Evolutionary conservation across 192 early-diverging fungal species (phyloP).

Genomic region (Coemansia brasiliensis): DNA sequence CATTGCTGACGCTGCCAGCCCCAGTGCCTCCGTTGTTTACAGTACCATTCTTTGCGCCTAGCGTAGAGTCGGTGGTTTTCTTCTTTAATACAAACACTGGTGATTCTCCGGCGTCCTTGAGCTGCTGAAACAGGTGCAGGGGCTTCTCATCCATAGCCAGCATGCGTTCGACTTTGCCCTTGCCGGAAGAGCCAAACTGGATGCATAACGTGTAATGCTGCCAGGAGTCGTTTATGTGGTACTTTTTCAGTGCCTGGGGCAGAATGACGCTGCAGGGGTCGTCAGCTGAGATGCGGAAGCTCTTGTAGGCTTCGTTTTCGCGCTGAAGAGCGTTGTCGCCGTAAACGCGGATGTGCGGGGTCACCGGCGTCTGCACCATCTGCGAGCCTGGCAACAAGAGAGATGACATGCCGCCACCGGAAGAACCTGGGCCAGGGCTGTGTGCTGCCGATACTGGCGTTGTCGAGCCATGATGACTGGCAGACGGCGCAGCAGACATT

Average conservation of each 20-base stretch:
- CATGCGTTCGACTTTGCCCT: constrained; percentile 62
- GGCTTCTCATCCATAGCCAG: constrained; percentile 81
- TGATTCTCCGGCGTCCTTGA: constrained; percentile 67
- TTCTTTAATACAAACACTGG: constrained; percentile 77
- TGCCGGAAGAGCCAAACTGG: constrained; percentile 59
- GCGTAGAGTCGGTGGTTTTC: constrained; percentile 18
- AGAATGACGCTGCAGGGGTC: constrained; percentile 88
- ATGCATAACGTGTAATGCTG: constrained; percentile 83
- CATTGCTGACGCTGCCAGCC: constrained; percentile 24
- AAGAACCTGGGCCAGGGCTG: constrained; percentile 30
- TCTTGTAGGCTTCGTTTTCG: constrained; percentile 79
- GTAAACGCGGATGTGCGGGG: constrained; percentile 76
- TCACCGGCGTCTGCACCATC: constrained; percentile 38
- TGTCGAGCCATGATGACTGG: constrained; percentile 12
- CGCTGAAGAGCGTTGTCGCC: constrained; percentile 69
- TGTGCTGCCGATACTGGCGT: constrained; percentile 27
- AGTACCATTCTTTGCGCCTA: constrained; percentile 5
- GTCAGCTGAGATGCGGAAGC: constrained; percentile 75
- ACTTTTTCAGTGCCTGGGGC: constrained; percentile 83
- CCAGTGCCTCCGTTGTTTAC: constrained; percentile 1
- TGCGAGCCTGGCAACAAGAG: constrained; percentile 32
- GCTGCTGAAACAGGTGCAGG: constrained; percentile 62
- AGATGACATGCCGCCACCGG: constrained; percentile 24
- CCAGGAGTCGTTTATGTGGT: constrained; percentile 87
- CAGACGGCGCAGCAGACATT: neutral